Conservation (phyloP, 1,139 yeast genomes). For the Magnusiomyces suaveolens region DNA sequence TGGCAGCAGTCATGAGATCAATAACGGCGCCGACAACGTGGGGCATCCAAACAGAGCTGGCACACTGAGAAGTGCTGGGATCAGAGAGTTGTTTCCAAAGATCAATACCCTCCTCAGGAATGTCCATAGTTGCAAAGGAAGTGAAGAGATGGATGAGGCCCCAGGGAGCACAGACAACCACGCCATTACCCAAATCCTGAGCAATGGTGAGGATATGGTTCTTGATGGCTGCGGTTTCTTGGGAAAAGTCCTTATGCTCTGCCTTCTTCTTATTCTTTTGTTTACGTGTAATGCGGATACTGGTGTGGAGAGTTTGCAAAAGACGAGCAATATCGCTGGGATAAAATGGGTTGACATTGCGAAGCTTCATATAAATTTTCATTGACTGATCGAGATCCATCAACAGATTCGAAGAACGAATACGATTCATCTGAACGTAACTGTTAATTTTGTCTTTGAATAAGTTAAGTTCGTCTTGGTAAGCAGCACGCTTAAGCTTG, state of each 20-base stretch:
- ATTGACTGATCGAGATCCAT: conserved; percentile 23
- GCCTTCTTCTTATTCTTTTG: conserved; percentile 14
- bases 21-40: conserved; percentile 61
- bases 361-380: conserved; percentile 22
- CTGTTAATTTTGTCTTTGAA: conserved; percentile 13
- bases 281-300: conserved; percentile 11
- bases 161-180: conserved; percentile 38
- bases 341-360: conserved; percentile 18
- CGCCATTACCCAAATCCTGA: conserved; percentile 39
- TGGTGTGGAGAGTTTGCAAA: conserved; percentile 24
- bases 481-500: conserved; percentile 7
- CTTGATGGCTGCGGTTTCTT: conserved; percentile 13
- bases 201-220: conserved; percentile 28
- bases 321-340: conserved; percentile 22
- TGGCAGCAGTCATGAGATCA: conserved; percentile 57
- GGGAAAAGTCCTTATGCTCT: conserved; percentile 12
- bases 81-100: conserved; percentile 35
- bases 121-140: conserved; percentile 46
- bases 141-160: conserved; percentile 51
- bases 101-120: conserved; percentile 44
- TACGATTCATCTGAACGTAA: conserved; percentile 10
- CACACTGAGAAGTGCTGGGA: conserved; percentile 6
- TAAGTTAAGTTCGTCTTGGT: conserved; percentile 7
- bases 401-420: conserved; percentile 11
- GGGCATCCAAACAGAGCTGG: conserved; percentile 34